phyloP scores from a whole-genome alignment of 1,139 yeast genomes.

The Scheffersomyces illinoinensis region DNA sequence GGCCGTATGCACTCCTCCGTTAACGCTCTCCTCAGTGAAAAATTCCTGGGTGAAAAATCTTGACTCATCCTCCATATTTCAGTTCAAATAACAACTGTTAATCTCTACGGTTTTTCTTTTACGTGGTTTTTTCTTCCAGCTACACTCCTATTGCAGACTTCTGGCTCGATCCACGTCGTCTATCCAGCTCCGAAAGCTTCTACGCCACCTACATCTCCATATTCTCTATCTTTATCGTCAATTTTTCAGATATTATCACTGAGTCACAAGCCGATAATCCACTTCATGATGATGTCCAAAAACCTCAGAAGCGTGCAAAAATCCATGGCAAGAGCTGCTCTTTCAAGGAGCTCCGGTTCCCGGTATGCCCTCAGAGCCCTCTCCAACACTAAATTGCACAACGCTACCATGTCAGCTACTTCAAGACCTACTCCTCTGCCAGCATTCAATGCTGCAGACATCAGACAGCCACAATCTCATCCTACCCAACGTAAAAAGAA shows the following conservation, averaged over 20 bases:
- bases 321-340: neutral
- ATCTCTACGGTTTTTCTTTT: neutral
- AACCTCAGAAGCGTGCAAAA: neutral
- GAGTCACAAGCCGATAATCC: neutral
- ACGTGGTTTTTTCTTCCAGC: neutral
- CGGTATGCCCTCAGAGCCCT: conserved; percentile 22
- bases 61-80: neutral
- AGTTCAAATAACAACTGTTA: neutral
- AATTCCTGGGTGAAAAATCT: neutral
- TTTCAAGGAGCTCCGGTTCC: neutral
- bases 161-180: neutral
- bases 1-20: neutral
- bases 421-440: conserved; percentile 35
- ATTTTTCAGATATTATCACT: neutral
- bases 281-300: neutral
- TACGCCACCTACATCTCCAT: neutral
- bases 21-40: neutral
- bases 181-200: neutral
- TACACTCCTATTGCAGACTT: neutral
- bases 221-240: neutral
- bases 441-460: conserved; percentile 13
- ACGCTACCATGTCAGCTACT: conserved; percentile 34
- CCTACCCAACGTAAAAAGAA: conserved; percentile 4
- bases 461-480: conserved; percentile 24
- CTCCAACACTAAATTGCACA: conserved; percentile 32